Conservation (phyloP, 2,329 filamentous ascomycete species). For the Zasmidium angulare region DNA sequence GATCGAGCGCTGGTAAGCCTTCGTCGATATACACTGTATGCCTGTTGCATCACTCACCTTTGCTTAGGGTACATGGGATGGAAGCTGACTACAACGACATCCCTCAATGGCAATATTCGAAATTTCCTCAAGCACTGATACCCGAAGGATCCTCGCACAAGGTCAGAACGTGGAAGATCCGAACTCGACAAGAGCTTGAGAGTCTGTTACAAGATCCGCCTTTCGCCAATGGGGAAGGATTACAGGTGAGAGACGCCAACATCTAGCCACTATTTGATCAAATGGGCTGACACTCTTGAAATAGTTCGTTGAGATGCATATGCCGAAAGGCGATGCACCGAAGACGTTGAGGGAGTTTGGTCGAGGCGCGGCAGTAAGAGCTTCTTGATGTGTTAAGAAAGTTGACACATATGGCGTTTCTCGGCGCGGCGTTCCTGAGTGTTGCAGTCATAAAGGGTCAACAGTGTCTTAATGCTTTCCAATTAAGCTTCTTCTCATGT, state of each 20-base stretch:
- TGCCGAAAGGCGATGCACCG: slow-evolving; percentile 15
- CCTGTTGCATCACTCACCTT: not conserved
- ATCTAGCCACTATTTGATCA: not conserved
- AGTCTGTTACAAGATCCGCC: slow-evolving; percentile 1
- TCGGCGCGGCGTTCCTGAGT: not conserved
- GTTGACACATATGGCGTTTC: not conserved
- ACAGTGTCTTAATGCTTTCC: not conserved
- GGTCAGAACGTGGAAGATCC: slow-evolving; percentile 15
- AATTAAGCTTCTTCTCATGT: not conserved
- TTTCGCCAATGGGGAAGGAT: slow-evolving; percentile 13
- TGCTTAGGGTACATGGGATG: slow-evolving; percentile 43
- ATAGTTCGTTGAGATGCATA: slow-evolving; percentile 17
- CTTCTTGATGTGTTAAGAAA: not conserved
- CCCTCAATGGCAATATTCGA: slow-evolving; percentile 14
- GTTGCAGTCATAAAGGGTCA: no score
- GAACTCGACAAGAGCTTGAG: slow-evolving; percentile 9
- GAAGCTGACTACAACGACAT: slow-evolving; percentile 22
- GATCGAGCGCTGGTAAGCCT: slow-evolving; percentile 40
- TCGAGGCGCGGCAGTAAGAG: not conserved
- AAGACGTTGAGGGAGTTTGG: slow-evolving; percentile 13
- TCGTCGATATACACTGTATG: not conserved
- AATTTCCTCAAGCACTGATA: slow-evolving; percentile 8
- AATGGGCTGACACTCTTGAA: not conserved
- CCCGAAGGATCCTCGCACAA: slow-evolving; percentile 6
- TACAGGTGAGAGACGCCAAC: not conserved